These are phyloP conservation scores for Corynascus novoguineensis DNA, from an alignment of 495 filamentous ascomycete species.

Conservation along the genomic window DNA sequence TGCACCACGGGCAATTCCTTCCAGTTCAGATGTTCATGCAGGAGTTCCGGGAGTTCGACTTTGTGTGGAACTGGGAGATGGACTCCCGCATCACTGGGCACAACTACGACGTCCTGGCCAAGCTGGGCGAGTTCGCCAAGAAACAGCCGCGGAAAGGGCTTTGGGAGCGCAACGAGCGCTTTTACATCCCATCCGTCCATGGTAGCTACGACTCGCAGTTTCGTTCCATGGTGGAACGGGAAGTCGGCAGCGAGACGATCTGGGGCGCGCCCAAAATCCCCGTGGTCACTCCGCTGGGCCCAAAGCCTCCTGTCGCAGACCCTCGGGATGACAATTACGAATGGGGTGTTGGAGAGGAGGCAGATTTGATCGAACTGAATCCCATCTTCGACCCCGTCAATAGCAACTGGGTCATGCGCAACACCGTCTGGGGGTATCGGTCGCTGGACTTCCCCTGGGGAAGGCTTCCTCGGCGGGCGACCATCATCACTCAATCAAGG, in stretches of 20 bases:
- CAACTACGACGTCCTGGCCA: conserved; percentile 63
- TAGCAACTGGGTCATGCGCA: conserved; percentile 57
- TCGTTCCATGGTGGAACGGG: conserved; percentile 44
- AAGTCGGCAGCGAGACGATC: conserved; percentile 42
- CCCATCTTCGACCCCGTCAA: conserved; percentile 64
- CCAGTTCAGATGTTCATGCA: conserved; percentile 61
- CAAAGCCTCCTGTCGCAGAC: conserved; percentile 47
- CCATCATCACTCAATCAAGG: conserved; percentile 61
- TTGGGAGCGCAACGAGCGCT: conserved; percentile 71
- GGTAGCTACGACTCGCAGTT: conserved; percentile 53
- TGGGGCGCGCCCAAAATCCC: conserved; percentile 57
- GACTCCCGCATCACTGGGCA: conserved; percentile 68
- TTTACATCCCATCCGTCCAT: conserved; percentile 61
- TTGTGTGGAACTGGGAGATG: conserved; percentile 72
- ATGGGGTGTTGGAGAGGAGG: conserved; percentile 73
- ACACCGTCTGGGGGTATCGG: conserved; percentile 58
- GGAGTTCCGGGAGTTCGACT: conserved; percentile 65
- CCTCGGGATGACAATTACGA: conserved; percentile 57
- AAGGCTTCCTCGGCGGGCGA: conserved; percentile 57
- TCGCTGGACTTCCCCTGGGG: conserved; percentile 41
- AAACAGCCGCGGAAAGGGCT: conserved; percentile 61
- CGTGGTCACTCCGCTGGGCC: conserved; percentile 55
- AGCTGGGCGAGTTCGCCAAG: conserved; percentile 52
- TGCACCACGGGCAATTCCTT: conserved; percentile 51
- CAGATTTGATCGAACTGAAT: conserved; percentile 65